Evolutionary conservation across 768 basidiomycete genomes (phyloP), one percentile per base, ranked within the genome.

Genomic region (Calocybe cyanea): DNA sequence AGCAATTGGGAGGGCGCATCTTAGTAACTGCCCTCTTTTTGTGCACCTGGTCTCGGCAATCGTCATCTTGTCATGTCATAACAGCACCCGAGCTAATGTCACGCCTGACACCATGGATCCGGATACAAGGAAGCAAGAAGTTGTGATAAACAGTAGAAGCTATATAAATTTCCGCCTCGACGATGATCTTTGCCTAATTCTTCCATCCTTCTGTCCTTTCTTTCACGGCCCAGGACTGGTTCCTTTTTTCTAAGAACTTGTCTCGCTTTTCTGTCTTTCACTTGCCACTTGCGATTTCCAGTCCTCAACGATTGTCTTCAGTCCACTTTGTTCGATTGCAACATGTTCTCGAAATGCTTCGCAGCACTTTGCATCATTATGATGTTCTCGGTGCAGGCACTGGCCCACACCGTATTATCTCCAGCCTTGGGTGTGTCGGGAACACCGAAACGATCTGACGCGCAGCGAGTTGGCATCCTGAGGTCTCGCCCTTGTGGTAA

Each of bases 371-470:
- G 35, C 10, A 14, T 55, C 21, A 34, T 37, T 11, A 21, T 56
- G 47, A 46, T 44, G 17, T 28, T 51, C 41, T 43, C 47, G 17
- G 43, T 21, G 13, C 49, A 57, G 35, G 57, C 28, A 15, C 36
- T 50, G 10, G 49, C 56, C 2, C 53, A 54, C 30, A 71, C 75
- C 8, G 60, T 53, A 2, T 59, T 79, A 28, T 38, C 66, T 7
- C 76, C 76, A 36, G 66, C 64, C 8, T 69, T 77, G 53, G 68
- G 66, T 31, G 62, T 67, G 14, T 38, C 54, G 13, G 63, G 66
- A 11, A 55, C 56, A 1, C 62, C 62, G 13, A 50, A 49, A 23
- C 58, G 66, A 18, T 56, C 49, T n/a, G 58, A 68, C 38, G 65
- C 66, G 19, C 46, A 64, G 17, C 31, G 38, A 17, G 47, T 45